Evolutionary conservation across 768 basidiomycete species (phyloP).

Genomic region (Phlebiopsis gigantea): DNA sequence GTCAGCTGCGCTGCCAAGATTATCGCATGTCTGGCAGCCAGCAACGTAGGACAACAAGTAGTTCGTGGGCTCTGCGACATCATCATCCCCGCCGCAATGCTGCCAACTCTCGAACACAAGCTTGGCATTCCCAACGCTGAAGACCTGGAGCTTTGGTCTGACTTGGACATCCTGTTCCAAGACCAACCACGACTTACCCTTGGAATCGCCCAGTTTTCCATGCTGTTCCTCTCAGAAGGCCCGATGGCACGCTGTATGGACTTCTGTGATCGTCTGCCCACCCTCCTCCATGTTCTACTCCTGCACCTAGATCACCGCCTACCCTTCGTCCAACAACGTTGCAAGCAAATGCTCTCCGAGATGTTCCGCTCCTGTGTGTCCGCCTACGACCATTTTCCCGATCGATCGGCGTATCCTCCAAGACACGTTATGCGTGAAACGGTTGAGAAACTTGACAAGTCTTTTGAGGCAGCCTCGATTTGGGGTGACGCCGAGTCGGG

Average conservation of each 20-base stretch:
- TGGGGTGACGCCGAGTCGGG: constrained; percentile 71
- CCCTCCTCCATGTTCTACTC: constrained; percentile 74
- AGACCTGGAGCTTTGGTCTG: constrained; percentile 74
- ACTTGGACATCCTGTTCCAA: constrained; percentile 71
- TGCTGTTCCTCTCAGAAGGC: constrained; percentile 77
- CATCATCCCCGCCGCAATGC: constrained; percentile 81
- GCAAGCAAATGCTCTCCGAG: constrained; percentile 80
- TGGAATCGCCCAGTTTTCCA: constrained; percentile 83
- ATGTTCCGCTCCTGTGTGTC: constrained; percentile 77
- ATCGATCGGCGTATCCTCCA: constrained; percentile 45
- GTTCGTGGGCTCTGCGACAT: constrained; percentile 83
- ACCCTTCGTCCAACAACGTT: constrained; percentile 61
- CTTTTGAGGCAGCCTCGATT: constrained; percentile 48
- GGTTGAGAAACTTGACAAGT: constrained; percentile 48
- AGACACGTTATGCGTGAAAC: constrained; percentile 45
- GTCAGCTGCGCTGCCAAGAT: constrained; percentile 76
- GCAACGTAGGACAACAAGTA: constrained; percentile 61
- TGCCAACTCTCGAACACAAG: constrained; percentile 71
- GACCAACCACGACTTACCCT: constrained; percentile 66
- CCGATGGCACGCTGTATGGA: constrained; percentile 77
- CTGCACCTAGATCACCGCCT: constrained; percentile 79
- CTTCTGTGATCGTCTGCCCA: constrained; percentile 59
- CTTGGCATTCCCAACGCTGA: constrained; percentile 53
- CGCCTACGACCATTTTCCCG: constrained; percentile 67
- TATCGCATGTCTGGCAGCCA: constrained; percentile 79